phyloP scores from a whole-genome alignment of 345 rosid genomes.

The Moricandia moricandioides region DNA sequence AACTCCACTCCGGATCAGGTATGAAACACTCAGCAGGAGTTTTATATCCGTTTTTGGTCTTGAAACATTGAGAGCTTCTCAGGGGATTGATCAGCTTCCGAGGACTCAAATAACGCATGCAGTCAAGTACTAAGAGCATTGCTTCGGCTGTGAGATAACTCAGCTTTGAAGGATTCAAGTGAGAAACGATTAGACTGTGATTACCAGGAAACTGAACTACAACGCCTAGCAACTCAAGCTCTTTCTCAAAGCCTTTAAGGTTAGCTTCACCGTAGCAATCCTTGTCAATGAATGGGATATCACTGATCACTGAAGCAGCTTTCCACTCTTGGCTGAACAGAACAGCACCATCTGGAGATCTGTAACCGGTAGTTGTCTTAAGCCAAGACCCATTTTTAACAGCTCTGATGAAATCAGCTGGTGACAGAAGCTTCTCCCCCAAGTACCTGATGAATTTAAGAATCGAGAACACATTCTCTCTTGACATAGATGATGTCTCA shows the following conservation, averaged over 20 bases:
- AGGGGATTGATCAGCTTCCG: slow-evolving; percentile 32
- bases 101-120: slow-evolving; percentile 33
- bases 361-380: slow-evolving; percentile 42
- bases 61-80: slow-evolving; percentile 40
- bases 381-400: slow-evolving; percentile 50
- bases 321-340: slow-evolving; percentile 51
- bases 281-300: slow-evolving; percentile 54
- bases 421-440: slow-evolving; percentile 40
- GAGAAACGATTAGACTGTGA: slow-evolving; percentile 38
- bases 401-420: slow-evolving; percentile 42
- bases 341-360: slow-evolving; percentile 58
- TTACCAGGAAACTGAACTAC: slow-evolving; percentile 30
- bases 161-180: slow-evolving; percentile 37
- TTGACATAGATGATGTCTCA: slow-evolving; percentile 38
- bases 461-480: slow-evolving; percentile 45
- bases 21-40: slow-evolving; percentile 54
- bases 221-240: slow-evolving; percentile 65
- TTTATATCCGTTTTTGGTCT: slow-evolving; percentile 49
- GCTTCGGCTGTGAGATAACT: slow-evolving; percentile 41
- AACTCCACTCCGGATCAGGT: slow-evolving; percentile 57
- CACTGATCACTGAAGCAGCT: slow-evolving; percentile 47
- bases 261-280: slow-evolving; percentile 46
- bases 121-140: slow-evolving; percentile 42
- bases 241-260: slow-evolving; percentile 35
- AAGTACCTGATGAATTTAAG: slow-evolving; percentile 57